These are phyloP conservation scores for Olyra latifolia DNA, from an alignment of 176 grass and related monocot genomes.

Conservation along the genomic window DNA sequence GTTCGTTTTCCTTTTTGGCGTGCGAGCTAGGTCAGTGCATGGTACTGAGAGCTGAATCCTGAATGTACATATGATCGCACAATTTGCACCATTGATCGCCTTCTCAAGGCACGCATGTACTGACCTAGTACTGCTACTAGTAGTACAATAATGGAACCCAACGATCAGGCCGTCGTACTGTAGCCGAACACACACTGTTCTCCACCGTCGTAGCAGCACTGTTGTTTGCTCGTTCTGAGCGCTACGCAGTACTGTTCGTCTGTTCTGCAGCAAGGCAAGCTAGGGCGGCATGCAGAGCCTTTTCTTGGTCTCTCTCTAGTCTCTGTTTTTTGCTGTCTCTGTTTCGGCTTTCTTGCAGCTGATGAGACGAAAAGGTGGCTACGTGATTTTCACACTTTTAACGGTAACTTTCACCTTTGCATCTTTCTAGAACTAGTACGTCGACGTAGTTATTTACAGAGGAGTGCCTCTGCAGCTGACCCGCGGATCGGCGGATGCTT, in stretches of 20 bases:
- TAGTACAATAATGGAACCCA: not conserved
- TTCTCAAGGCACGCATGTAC: constrained; percentile 20
- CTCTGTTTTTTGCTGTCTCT: not conserved
- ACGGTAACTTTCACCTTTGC: constrained; percentile 25
- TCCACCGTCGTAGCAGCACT: not conserved
- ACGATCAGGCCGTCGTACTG: not conserved
- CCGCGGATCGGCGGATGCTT: not conserved
- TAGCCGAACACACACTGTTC: constrained; percentile 22
- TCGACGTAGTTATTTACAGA: too few relatives aligned
- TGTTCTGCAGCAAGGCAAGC: not conserved
- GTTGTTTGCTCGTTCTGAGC: not conserved
- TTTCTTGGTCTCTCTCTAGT: too few relatives aligned
- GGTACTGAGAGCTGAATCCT: too few relatives aligned
- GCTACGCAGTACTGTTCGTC: not conserved
- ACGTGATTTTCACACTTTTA: constrained; percentile 11
- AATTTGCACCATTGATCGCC: constrained; percentile 38
- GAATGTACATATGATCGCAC: too few relatives aligned
- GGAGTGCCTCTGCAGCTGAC: not conserved
- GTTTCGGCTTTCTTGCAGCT: not conserved
- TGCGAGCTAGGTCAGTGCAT: constrained; percentile 35
- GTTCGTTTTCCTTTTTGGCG: not conserved
- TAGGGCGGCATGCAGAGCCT: not conserved
- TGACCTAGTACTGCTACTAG: not conserved
- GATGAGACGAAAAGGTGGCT: constrained; percentile 8
- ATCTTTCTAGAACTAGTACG: constrained; percentile 33